Evolutionary conservation across 495 filamentous ascomycete genomes (phyloP).

Genomic region (Neurospora sp.): DNA sequence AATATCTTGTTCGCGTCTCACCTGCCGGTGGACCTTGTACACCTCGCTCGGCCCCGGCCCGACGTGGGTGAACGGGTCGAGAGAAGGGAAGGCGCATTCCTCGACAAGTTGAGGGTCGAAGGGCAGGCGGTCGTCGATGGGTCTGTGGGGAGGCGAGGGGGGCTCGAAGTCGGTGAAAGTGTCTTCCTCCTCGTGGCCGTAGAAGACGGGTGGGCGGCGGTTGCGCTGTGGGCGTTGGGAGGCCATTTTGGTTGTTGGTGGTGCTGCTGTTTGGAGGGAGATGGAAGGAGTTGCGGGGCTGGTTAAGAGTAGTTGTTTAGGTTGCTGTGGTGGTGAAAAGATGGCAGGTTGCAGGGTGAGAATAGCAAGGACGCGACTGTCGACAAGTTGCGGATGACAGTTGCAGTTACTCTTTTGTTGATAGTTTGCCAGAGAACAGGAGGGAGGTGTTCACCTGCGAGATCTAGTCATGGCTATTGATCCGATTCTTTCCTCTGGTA

Average conservation of each 20-base stretch:
- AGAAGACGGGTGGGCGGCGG: neutral
- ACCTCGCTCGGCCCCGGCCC: conserved; percentile 10
- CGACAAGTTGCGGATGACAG: neutral
- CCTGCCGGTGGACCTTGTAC: neutral
- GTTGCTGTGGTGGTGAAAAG: neutral
- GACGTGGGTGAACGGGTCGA: conserved; percentile 6
- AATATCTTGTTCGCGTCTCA: neutral
- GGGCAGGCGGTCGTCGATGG: conserved; percentile 1
- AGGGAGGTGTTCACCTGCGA: neutral
- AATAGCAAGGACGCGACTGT: neutral
- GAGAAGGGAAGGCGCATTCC: conserved; percentile 13
- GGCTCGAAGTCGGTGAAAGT: neutral
- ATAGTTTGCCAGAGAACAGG: neutral
- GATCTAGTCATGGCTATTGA: neutral
- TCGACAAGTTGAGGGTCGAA: conserved; percentile 6
- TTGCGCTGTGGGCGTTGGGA: neutral
- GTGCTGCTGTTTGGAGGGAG: conserved; percentile 2
- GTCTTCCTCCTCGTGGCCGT: conserved; percentile 8
- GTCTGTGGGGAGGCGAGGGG: neutral
- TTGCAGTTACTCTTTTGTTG: neutral
- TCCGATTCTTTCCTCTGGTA: neutral
- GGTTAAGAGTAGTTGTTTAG: neutral
- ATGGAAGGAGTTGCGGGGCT: neutral
- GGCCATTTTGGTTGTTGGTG: conserved; percentile 4
- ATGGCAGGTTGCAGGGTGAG: neutral